Evolutionary conservation across 176 grass and related monocot genomes (phyloP), one percentile per base, ranked within the genome.

Genomic region (Rhynchospora breviuscula): DNA sequence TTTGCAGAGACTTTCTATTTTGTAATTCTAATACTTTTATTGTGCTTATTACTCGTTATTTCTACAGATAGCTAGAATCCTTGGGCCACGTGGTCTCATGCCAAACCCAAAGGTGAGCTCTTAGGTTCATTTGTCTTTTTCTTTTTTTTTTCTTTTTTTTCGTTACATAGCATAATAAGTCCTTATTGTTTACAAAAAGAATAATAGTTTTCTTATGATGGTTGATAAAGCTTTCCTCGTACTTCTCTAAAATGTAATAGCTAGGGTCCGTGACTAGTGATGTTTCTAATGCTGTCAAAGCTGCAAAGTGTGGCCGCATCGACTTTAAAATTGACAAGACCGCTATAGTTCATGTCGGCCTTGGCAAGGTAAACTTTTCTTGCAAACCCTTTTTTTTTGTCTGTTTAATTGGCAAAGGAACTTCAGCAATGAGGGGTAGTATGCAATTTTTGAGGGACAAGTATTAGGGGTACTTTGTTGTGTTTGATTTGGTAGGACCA

Each of bases 251-350:
- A 40, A 84, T 84, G 58, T 74, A 54, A 61, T 83, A 95, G 93
- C 77, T 99, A 87, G 96, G 96, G 56, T 99, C 96, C 54, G 93
- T 99, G 65, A 95, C 96, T 31, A 99, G 89, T 85, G 88, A 99
- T 89, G 96, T 99, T 81, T 90, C 89, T 83, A 83, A 70, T 63
- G 96, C 91, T 26, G 96, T 99, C 67, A 95, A 99, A 89, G 93
- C 87, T 0, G 91, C 89, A 67, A 99, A 99, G 81, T 90, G 87
- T 85, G 96, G 96, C 4, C 90, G 91, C 45, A 86, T 99, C 74
- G 96, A 99, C 88, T 99, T 99, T 86, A 99, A 95, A 87, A 90
- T 99, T 43, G 93, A 99, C 78, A 95, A 99, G 91, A 95, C 96
- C 75, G 93, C 96, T 80, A 99, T 99, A 81, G 91, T 99, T 75